phyloP scores from a whole-genome alignment of 192 early-diverging fungal genomes.

The Umbelopsis ramanniana region DNA sequence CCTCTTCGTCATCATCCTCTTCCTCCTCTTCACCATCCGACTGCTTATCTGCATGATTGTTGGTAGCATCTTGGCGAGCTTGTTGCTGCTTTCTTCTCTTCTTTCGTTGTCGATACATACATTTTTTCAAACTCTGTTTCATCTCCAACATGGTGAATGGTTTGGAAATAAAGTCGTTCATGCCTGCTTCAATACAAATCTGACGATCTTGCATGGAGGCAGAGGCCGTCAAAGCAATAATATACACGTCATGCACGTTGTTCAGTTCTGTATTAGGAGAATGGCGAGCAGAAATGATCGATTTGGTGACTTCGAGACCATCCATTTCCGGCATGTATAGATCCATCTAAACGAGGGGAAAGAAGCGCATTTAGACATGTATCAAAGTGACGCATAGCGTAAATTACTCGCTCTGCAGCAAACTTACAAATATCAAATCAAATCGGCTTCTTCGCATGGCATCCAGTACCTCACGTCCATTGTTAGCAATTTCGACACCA shows the following conservation, averaged over 20 bases:
- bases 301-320: conserved; percentile 42
- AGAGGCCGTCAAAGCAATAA: conserved; percentile 60
- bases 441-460: conserved; percentile 45
- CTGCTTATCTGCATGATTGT: neutral
- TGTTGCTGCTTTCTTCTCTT: conserved; percentile 31
- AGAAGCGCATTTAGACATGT: neutral
- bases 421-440: conserved; percentile 54
- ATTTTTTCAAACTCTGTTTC: conserved; percentile 43
- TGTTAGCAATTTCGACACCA: conserved; percentile 50
- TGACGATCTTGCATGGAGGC: conserved; percentile 54
- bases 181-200: conserved; percentile 58
- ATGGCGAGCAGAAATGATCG: conserved; percentile 33
- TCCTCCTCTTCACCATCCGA: conserved; percentile 13
- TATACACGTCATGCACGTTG: conserved; percentile 48
- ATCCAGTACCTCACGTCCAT: conserved; percentile 54
- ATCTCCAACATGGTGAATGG: conserved; percentile 57
- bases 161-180: conserved; percentile 62
- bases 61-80: neutral
- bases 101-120: conserved; percentile 27
- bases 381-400: too few species aligned
- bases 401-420: too few species aligned
- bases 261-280: conserved; percentile 19
- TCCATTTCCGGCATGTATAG: conserved; percentile 50
- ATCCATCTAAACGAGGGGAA: conserved; percentile 33
- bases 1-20: conserved; percentile 13